Conservation (phyloP, 192 early-diverging fungal genomes). For the Irineochytrium annulatum region DNA sequence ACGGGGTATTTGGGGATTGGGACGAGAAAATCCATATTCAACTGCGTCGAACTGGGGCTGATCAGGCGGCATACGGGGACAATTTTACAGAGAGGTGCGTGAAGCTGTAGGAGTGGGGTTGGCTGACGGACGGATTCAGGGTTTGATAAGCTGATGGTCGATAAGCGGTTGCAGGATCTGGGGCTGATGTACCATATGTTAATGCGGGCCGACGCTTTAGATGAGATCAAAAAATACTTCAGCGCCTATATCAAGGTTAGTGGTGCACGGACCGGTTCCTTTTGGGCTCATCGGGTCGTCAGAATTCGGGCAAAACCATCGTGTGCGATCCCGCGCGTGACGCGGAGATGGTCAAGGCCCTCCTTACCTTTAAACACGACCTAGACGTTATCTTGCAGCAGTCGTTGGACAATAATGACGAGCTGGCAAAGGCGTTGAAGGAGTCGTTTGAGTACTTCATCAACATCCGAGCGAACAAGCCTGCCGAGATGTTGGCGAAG, state of each 20-base stretch:
- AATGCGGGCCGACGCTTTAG: conserved; percentile 59
- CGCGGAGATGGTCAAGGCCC: conserved; percentile 70
- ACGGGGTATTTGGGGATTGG: conserved; percentile 67
- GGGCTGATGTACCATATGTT: conserved; percentile 68
- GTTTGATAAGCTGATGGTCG: conserved; percentile 68
- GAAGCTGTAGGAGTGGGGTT: background rate
- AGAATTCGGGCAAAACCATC: conserved; percentile 33
- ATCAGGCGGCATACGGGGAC: conserved; percentile 63
- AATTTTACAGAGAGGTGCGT: conserved; percentile 60
- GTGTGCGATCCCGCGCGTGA: conserved; percentile 27
- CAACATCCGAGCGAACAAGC: conserved; percentile 72
- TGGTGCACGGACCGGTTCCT: conserved; percentile 3
- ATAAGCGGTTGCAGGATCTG: conserved; percentile 63
- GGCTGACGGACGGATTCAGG: conserved; percentile 33
- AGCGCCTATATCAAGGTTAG: conserved; percentile 61
- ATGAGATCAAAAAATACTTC: conserved; percentile 62
- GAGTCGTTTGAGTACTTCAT: conserved; percentile 82
- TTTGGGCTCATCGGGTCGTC: conserved; percentile 30
- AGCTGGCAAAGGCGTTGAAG: conserved; percentile 72
- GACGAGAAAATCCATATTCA: conserved; percentile 60
- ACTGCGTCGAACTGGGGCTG: conserved; percentile 62
- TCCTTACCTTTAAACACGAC: conserved; percentile 69
- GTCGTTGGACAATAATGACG: conserved; percentile 62
- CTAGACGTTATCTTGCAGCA: conserved; percentile 63
- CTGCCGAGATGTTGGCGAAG: conserved; percentile 88